Evolutionary conservation across 2,329 filamentous ascomycete genomes (phyloP), one percentile per base, ranked within the genome.

Genomic region (Curvularia spicifera): DNA sequence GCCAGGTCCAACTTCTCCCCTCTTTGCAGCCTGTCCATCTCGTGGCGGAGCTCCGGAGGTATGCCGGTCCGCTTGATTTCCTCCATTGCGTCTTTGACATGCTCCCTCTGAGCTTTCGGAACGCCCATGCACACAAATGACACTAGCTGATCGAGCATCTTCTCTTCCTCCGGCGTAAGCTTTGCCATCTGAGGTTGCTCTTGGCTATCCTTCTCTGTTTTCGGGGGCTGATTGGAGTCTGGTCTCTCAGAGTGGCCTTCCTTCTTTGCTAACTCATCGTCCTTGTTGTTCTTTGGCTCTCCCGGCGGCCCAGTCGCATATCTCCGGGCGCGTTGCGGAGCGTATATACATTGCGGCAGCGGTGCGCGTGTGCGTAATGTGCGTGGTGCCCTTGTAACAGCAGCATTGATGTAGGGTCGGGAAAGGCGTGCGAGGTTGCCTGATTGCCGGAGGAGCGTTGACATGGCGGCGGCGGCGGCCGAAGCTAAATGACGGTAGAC

Each of bases 51-150:
- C 71, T 92, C 91, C 22, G 78, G 69, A 0, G 91, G 91, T 15
- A 92, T 85, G 9, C 92, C 92, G 42, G 87, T 82, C 59, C 83
- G 82, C 78, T 88, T 86, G 60, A 94, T 83, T 28, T 83, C 80
- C 60, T 84, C 79, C n/a, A 90, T 78, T 8, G 87, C 81, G 47
- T 85, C 81, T 57, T 87, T 82, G 57, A 93, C 76, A 22, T 83
- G 79, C 50, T 85, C 77, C 39, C 81, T 81, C 76, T 91, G 87
- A n/a, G 82, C 81, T 53, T 83, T 80, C 7, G 89, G 89, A 56
- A 91, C 76, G 50, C 81, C 81, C 59, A 83, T 80, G 64, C 85
- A 85, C 58, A 90, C 76, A 60, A 81, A 81, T 2, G 74, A 71
- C 42, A 91, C 82, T 29, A 87, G 75, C 53, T 83, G 79, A 58